phyloP scores from a whole-genome alignment of 192 early-diverging fungal species.

The Nowakowskiella sp. region DNA sequence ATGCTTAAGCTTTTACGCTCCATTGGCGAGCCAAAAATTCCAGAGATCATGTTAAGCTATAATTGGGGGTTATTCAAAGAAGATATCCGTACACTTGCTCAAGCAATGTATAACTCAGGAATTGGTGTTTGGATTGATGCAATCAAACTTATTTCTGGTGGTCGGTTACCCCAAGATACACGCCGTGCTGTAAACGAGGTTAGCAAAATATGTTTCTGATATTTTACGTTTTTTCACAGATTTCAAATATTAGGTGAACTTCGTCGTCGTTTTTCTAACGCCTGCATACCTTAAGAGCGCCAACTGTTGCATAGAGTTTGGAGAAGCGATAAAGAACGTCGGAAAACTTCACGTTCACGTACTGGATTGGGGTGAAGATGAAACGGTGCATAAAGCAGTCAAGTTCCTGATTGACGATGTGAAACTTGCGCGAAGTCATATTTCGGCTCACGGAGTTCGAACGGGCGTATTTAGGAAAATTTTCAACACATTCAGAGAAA shows the following conservation, averaged over 20 bases:
- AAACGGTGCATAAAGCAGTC: neutral
- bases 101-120: neutral
- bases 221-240: too few relatives aligned
- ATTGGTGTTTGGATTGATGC: neutral
- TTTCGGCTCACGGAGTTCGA: neutral
- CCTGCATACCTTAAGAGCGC: neutral
- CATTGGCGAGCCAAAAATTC: neutral
- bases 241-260: neutral
- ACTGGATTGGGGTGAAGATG: neutral
- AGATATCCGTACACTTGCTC: neutral
- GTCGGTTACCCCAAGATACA: neutral
- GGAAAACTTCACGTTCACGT: neutral
- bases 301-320: neutral
- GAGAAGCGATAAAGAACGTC: neutral
- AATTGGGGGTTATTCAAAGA: neutral
- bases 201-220: too few relatives aligned
- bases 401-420: neutral
- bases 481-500: too few relatives aligned
- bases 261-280: neutral
- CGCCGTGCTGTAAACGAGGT: too few relatives aligned
- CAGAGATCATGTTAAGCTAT: neutral
- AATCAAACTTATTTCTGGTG: neutral
- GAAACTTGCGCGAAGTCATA: neutral
- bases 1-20: neutral
- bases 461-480: too few relatives aligned